Percentiles rank a stretch among this genome's conserved stretches.
Evolutionary conservation across 2,329 filamentous ascomycete genomes (phyloP).

Genomic region (Diplodia mutila): DNA sequence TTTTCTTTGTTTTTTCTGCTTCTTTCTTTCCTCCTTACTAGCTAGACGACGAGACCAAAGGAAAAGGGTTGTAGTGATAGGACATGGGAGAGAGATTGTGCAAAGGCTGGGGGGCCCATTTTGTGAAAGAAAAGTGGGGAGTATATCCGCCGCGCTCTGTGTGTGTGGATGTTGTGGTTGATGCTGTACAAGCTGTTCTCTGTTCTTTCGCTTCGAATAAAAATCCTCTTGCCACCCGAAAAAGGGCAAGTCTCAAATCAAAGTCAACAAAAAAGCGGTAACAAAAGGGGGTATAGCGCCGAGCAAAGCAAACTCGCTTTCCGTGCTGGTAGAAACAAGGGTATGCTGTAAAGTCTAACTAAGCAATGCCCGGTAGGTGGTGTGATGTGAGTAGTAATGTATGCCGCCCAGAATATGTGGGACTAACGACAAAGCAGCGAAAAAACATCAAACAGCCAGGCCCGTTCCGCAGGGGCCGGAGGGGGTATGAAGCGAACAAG

Average conservation of each 20-base stretch:
- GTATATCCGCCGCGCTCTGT: slow-evolving; percentile 6
- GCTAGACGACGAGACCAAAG: slow-evolving; percentile 8
- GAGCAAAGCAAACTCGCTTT: slow-evolving; percentile 24
- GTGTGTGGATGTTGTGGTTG: background rate
- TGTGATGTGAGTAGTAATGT: slow-evolving; percentile 23
- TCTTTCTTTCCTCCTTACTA: slow-evolving; percentile 9
- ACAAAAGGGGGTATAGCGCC: slow-evolving; percentile 23
- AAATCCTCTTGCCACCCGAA: background rate
- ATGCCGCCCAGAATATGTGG: slow-evolving; percentile 8
- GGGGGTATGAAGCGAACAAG: slow-evolving; percentile 27
- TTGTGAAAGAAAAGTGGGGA: slow-evolving; percentile 10
- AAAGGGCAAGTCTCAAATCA: slow-evolving; percentile 14
- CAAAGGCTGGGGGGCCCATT: background rate
- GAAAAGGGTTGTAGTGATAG: slow-evolving; percentile 5
- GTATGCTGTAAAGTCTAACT: slow-evolving; percentile 22
- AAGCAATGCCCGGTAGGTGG: slow-evolving; percentile 14
- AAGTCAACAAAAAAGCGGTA: slow-evolving; percentile 23
- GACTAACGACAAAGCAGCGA: slow-evolving; percentile 2
- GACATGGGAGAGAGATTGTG: slow-evolving; percentile 12
- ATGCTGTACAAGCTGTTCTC: slow-evolving; percentile 21
- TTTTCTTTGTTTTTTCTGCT: slow-evolving; percentile 2
- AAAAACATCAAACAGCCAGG: slow-evolving; percentile 24
- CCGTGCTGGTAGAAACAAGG: slow-evolving; percentile 23
- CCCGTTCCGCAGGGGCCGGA: slow-evolving; percentile 21
- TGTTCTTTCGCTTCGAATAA: slow-evolving; percentile 10